Conservation (phyloP, 306 rosid species). For the Castanea crenata region DNA sequence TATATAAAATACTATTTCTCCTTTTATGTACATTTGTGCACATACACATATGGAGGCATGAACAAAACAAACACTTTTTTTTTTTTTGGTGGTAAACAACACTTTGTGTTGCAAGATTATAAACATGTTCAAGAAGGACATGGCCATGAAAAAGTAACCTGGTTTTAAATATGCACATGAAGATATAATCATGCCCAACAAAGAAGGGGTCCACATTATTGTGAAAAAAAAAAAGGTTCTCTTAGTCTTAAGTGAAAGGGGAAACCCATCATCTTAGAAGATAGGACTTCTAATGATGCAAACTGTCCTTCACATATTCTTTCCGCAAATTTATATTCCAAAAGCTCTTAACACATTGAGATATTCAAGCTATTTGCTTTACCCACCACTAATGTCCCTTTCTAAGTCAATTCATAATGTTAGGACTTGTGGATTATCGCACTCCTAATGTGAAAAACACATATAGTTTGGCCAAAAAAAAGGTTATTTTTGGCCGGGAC, state of each 20-base stretch:
- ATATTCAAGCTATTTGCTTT: slow-evolving; percentile 38
- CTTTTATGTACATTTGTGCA: too few relatives aligned
- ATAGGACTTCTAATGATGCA: slow-evolving; percentile 29
- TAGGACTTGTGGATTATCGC: not conserved
- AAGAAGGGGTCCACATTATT: slow-evolving; percentile 43
- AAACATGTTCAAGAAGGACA: not conserved
- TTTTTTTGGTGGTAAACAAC: too few relatives aligned
- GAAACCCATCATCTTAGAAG: slow-evolving; percentile 18
- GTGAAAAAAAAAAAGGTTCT: slow-evolving; percentile 28
- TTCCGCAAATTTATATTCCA: slow-evolving; percentile 17
- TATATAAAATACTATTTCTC: too few relatives aligned
- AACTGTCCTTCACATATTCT: slow-evolving; percentile 25
- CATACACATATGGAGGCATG: too few relatives aligned
- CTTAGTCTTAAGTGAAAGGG: not conserved
- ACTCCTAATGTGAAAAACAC: not conserved
- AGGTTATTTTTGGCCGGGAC: slow-evolving; percentile 24
- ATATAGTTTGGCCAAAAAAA: slow-evolving; percentile 4
- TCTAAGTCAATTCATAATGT: slow-evolving; percentile 18
- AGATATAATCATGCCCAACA: slow-evolving; percentile 32
- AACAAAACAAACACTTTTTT: too few relatives aligned
- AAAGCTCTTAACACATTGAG: slow-evolving; percentile 15
- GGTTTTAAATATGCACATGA: slow-evolving; percentile 1
- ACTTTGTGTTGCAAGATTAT: not conserved
- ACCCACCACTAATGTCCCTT: slow-evolving; percentile 11
- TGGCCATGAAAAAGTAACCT: not conserved